Base-by-base conservation (phyloP, 1,139 yeast species). In the Debaryomycetaceae sp. region DNA sequence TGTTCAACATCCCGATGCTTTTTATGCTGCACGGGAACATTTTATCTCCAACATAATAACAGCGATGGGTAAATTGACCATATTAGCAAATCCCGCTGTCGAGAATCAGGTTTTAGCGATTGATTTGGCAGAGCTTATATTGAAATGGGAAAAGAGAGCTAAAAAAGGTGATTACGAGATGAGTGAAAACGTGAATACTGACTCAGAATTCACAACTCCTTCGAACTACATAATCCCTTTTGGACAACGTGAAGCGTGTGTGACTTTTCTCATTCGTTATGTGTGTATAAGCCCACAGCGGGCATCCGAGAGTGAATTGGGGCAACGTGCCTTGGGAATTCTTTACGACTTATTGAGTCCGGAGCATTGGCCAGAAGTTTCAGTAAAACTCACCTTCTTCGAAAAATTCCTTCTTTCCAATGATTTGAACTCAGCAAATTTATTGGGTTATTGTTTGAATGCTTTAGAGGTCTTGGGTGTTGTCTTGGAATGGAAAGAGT, bases 41-140 rank as follows among this genome's bases (percentile, higher is more conserved):
- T 93, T 91, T 57, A 81, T 90, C 47, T 86, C 96, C 2, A 88
- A 86, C 51, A 87, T 93, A 44, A 87, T 93, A 42, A 81, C 95
- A n/a, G 96, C 97, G 1, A 87, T 95, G 91, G 96, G 96, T 23
- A 90, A 91, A 59, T 72, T 93, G 45, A 88, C 96, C 1, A 83
- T 88, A 44, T 72, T 86, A 58, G 83, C 93, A 6, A 88, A 85
- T 54, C 84, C 95, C 3, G 86, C 93, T 0, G 63, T 83, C 9
- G 98, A 91, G 52, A 87, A 87, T 54, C 97, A 89, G 60, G 75
- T 80, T 0, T 68, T 91, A 47, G 97, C 98, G 0, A 86, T 93
- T 46, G 98, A 93, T 53, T 66, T 93, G 47, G 95, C 97, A 0
- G 96, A 89, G 49, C 65, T 91, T 49, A 82, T 95, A 44, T 69